Conservation (phyloP, 306 rosid genomes). For the Morella rubra region DNA sequence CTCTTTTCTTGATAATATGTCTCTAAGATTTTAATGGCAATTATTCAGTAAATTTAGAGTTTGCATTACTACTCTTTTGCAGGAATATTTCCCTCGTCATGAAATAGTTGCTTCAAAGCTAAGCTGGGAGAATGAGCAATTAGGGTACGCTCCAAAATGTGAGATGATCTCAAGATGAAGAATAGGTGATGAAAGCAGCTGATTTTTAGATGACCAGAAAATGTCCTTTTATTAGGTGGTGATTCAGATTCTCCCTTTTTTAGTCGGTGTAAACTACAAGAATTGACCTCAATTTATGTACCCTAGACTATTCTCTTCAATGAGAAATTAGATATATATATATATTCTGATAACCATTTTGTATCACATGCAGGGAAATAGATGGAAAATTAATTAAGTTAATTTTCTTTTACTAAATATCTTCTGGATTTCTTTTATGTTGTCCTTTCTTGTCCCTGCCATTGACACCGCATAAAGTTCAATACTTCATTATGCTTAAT, state of each 20-base stretch:
- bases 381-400: no score
- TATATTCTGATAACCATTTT: conserved; percentile 9
- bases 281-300: conserved; percentile 28
- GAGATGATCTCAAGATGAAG: conserved; percentile 55
- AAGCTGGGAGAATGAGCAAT: conserved; percentile 82
- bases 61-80: background rate
- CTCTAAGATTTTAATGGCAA: background rate
- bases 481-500: no score
- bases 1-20: background rate
- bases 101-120: conserved; percentile 87
- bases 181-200: conserved; percentile 32
- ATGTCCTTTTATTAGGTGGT: conserved; percentile 24
- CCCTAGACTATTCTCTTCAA: conserved; percentile 29
- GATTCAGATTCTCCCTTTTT: conserved; percentile 8
- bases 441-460: no score
- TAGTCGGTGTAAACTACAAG: conserved; percentile 35
- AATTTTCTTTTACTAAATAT: no score
- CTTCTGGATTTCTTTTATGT: no score
- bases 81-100: conserved; percentile 88
- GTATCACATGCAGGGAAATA: conserved; percentile 1
- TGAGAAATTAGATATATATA: background rate
- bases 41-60: background rate
- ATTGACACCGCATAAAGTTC: no score
- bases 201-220: conserved; percentile 46
- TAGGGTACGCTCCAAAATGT: conserved; percentile 42